Conservation (phyloP, 176 grass and related monocot genomes). For the Oryza brachyantha region DNA sequence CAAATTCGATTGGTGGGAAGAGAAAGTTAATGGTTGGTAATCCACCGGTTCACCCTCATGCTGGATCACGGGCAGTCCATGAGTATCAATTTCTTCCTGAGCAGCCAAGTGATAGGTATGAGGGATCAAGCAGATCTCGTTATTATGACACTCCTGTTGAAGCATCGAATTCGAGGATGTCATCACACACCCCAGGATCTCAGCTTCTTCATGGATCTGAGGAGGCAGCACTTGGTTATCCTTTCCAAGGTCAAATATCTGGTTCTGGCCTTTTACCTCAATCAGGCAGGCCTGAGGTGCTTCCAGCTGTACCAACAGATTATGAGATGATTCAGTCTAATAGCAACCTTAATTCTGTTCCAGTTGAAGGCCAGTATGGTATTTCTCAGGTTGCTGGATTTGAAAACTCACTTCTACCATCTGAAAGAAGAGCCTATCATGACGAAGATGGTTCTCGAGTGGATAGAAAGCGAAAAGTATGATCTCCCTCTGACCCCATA, state of each 20-base stretch:
- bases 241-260: constrained; percentile 60
- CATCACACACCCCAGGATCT: constrained; percentile 43
- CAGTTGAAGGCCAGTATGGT: constrained; percentile 47
- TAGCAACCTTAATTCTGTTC: constrained; percentile 44
- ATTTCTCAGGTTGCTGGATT: constrained; percentile 45
- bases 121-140: constrained; percentile 45
- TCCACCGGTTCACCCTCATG: constrained; percentile 54
- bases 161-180: constrained; percentile 34
- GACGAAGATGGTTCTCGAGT: constrained; percentile 68
- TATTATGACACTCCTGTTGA: constrained; percentile 64
- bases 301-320: constrained; percentile 43
- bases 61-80: constrained; percentile 55
- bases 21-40: constrained; percentile 49
- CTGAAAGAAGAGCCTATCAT: constrained; percentile 50
- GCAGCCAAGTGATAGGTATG: constrained; percentile 64
- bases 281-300: constrained; percentile 40
- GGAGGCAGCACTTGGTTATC: constrained; percentile 51
- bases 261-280: constrained; percentile 60
- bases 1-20: constrained; percentile 53
- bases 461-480: constrained; percentile 91
- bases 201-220: constrained; percentile 58
- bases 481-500: constrained; percentile 3
- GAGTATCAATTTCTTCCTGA: constrained; percentile 93
- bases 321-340: constrained; percentile 45
- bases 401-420: constrained; percentile 48